These are phyloP conservation scores for Alnus rubra DNA, from an alignment of 306 rosid species.

Conservation along the genomic window DNA sequence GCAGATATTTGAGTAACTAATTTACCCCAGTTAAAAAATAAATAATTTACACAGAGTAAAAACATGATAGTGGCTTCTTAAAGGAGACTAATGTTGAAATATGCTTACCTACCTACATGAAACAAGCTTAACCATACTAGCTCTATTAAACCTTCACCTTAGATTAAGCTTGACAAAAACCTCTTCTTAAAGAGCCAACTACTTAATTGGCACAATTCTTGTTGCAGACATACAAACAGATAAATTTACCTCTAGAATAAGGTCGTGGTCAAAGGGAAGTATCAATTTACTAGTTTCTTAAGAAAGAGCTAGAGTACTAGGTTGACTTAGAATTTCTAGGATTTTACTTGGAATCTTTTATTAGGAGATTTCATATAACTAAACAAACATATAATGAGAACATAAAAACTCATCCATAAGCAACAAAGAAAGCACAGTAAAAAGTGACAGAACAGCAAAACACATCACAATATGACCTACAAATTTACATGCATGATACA, in stretches of 20 bases:
- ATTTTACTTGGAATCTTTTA: background rate
- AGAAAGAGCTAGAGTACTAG: background rate
- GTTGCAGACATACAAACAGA: no score
- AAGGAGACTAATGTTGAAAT: no score
- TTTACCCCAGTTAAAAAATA: no score
- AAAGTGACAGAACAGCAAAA: background rate
- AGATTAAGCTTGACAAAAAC: no score
- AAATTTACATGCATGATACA: conserved; percentile 29
- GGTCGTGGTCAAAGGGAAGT: background rate
- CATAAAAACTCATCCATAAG: background rate
- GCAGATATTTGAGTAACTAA: no score
- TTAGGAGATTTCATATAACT: background rate
- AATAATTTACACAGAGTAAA: no score
- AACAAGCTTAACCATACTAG: background rate
- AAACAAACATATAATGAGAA: background rate
- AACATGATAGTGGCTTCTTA: no score
- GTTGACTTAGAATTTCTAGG: no score
- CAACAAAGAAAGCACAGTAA: background rate
- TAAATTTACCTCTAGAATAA: background rate
- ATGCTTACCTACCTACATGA: no score
- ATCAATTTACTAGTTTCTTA: background rate
- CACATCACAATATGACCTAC: conserved; percentile 14
- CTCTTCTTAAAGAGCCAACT: no score
- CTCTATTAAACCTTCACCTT: no score
- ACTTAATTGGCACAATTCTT: no score